Percentiles rank a stretch among this genome's conserved stretches.
These are phyloP conservation scores for Chlorophyllum brunneum DNA, from an alignment of 768 basidiomycete species.

Conservation along the genomic window DNA sequence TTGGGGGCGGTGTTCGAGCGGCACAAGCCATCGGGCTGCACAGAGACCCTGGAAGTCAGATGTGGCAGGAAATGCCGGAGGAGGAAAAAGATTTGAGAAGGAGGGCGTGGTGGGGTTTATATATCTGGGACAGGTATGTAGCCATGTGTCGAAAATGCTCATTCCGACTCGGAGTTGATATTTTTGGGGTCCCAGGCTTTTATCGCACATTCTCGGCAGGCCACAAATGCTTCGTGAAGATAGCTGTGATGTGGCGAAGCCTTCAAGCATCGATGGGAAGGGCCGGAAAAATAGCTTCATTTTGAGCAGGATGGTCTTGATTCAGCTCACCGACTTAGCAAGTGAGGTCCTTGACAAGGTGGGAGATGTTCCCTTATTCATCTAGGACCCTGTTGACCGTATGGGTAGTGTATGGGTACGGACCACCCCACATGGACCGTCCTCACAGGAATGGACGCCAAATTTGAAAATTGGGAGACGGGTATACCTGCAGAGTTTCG, in stretches of 20 bases:
- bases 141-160: constrained; percentile 1
- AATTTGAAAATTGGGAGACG: constrained; percentile 40
- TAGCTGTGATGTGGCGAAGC: constrained; percentile 33
- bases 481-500: constrained; percentile 36
- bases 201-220: constrained; percentile 41
- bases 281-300: constrained; percentile 32
- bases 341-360: constrained; percentile 41
- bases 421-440: constrained; percentile 29
- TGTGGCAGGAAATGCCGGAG: constrained; percentile 40
- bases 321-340: constrained; percentile 35
- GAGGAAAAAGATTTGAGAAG: constrained; percentile 38
- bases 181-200: constrained; percentile 26
- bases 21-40: constrained; percentile 42
- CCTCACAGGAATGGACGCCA: constrained; percentile 39
- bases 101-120: constrained; percentile 41
- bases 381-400: constrained; percentile 12
- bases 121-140: constrained; percentile 39
- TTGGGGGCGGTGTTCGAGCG: constrained; percentile 35
- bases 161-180: constrained; percentile 12
- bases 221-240: constrained; percentile 37
- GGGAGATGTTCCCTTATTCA: constrained; percentile 9
- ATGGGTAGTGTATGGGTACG: constrained; percentile 31
- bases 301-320: constrained; percentile 31
- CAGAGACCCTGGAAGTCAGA: constrained; percentile 36
- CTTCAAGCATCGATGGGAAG: constrained; percentile 26